Conservation (phyloP, 2,329 filamentous ascomycete genomes). For the Aspergillus ochraceus region DNA sequence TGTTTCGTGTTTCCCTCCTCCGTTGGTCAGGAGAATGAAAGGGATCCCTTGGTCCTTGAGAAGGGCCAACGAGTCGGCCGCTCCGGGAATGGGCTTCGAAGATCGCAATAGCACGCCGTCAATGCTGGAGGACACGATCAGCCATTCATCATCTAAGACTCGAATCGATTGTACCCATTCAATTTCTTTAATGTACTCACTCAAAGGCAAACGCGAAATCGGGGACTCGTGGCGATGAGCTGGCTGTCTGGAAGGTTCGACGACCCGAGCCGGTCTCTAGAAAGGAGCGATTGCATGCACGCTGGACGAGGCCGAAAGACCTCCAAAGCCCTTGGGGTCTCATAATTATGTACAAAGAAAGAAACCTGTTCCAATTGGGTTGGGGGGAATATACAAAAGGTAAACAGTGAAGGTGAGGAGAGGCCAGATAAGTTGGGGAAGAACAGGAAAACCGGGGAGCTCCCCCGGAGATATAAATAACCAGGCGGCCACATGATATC, state of each 20-base stretch:
- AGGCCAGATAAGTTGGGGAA: not conserved
- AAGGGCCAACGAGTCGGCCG: conserved; percentile 69
- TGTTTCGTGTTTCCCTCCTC: conserved; percentile 79
- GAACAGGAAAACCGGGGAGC: not conserved
- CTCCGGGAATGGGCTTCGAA: conserved; percentile 74
- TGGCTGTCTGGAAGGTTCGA: conserved; percentile 31
- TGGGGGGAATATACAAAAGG: not conserved
- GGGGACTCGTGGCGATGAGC: conserved; percentile 30
- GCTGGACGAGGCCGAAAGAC: conserved; percentile 29
- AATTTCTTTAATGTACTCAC: conserved; percentile 28
- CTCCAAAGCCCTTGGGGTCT: conserved; percentile 24
- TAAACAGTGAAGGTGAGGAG: not conserved
- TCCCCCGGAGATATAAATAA: not conserved
- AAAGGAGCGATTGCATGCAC: conserved; percentile 20
- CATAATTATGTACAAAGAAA: conserved; percentile 19
- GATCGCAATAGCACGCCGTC: conserved; percentile 93
- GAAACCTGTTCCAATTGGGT: not conserved
- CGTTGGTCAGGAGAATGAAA: conserved; percentile 94
- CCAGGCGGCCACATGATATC: conserved; percentile 9
- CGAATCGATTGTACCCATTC: not conserved
- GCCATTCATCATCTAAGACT: not conserved
- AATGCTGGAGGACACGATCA: conserved; percentile 56
- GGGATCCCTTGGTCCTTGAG: conserved; percentile 76
- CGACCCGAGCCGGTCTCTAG: conserved; percentile 15
- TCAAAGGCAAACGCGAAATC: conserved; percentile 49